phyloP scores from a whole-genome alignment of 441 rosid species.

The Gossypium davidsonii region DNA sequence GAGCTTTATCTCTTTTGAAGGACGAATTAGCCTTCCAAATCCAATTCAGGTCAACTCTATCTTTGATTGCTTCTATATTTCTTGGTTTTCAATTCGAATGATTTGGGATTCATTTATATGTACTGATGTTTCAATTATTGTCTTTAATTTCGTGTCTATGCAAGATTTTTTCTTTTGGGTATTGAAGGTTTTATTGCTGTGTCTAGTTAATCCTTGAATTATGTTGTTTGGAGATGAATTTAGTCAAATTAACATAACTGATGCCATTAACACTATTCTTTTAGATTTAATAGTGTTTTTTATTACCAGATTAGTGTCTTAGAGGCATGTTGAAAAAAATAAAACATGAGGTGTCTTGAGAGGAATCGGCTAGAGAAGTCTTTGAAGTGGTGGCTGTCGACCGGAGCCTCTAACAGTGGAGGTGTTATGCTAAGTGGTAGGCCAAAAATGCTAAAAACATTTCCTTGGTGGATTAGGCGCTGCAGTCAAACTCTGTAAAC shows the following conservation, averaged over 20 bases:
- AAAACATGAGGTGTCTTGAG: too few relatives aligned
- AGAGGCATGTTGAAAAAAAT: not conserved
- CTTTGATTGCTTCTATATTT: not conserved
- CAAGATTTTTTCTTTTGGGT: not conserved
- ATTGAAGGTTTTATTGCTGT: not conserved
- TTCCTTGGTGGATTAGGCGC: too few relatives aligned
- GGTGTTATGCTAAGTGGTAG: too few relatives aligned
- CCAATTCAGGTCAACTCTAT: not conserved
- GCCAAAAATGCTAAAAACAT: too few relatives aligned
- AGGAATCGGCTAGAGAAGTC: too few relatives aligned
- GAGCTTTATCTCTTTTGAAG: not conserved
- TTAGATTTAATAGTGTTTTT: not conserved
- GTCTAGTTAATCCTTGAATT: not conserved
- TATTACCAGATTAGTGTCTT: too few relatives aligned
- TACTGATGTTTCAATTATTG: not conserved
- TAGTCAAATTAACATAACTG: not conserved
- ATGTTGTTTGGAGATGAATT: not conserved
- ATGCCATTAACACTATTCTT: not conserved
- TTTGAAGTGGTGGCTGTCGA: too few relatives aligned
- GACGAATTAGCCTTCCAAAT: not conserved
- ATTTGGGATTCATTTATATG: not conserved
- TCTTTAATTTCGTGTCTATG: not conserved
- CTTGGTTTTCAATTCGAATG: too few relatives aligned
- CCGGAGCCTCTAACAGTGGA: too few relatives aligned
- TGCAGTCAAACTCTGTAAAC: too few relatives aligned